Percentiles rank a stretch among this genome's conserved stretches.
These are phyloP conservation scores for Penicillium diatomitis DNA, from an alignment of 495 filamentous ascomycete species.

Conservation along the genomic window DNA sequence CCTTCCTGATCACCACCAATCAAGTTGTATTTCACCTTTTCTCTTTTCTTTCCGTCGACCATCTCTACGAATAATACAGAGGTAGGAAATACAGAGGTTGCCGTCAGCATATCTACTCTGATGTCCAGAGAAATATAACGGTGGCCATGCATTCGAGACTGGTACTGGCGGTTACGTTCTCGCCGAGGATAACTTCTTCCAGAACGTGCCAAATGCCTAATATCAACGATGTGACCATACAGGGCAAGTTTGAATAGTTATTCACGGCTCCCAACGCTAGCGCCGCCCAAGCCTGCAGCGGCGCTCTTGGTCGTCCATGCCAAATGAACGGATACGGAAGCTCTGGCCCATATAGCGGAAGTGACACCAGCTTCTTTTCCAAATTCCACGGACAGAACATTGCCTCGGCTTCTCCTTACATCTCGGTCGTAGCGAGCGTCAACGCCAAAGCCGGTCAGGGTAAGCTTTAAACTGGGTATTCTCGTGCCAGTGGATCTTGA, in stretches of 20 bases:
- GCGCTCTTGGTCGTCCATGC: slow-evolving; percentile 36
- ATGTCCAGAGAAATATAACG: slow-evolving; percentile 9
- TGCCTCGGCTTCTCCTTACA: slow-evolving; percentile 29
- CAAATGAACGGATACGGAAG: slow-evolving; percentile 39
- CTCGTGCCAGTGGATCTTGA: no score
- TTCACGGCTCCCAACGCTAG: slow-evolving; percentile 29
- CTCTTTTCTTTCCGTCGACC: no score
- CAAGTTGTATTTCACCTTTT: no score
- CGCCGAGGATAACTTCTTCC: slow-evolving; percentile 26
- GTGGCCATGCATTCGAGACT: slow-evolving; percentile 26
- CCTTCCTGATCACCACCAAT: no score
- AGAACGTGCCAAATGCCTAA: slow-evolving; percentile 10
- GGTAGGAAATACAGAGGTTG: no score
- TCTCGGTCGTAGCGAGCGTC: slow-evolving; percentile 25
- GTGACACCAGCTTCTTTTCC: slow-evolving; percentile 33
- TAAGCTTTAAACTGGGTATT: slow-evolving; percentile 8
- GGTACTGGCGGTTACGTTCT: slow-evolving; percentile 14
- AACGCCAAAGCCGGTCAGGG: slow-evolving; percentile 23
- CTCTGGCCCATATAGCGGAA: slow-evolving; percentile 28
- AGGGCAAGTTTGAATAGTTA: slow-evolving; percentile 34
- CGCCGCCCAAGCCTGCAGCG: slow-evolving; percentile 29
- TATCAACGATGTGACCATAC: slow-evolving; percentile 19
- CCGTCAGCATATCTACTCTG: no score
- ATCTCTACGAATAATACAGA: no score
- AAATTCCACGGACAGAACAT: slow-evolving; percentile 44